Evolutionary conservation across 768 basidiomycete species (phyloP).

Genomic region (Lentinula aciculospora): DNA sequence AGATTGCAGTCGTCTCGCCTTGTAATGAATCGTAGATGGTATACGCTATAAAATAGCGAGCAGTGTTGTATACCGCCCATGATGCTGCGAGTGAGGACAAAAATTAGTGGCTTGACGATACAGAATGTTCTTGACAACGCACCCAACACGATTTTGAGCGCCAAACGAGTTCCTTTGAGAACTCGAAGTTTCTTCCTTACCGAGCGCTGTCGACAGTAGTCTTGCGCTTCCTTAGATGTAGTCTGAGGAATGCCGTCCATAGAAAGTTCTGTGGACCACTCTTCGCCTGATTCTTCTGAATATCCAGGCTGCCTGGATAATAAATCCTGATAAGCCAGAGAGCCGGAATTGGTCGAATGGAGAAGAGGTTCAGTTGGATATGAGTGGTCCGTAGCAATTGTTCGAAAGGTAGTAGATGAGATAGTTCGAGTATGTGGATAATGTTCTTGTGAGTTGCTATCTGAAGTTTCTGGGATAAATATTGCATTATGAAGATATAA

Average conservation of each 20-base stretch:
- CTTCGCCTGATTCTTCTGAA: slow-evolving; percentile 18
- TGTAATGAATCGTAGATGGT: slow-evolving; percentile 29
- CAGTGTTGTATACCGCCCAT: slow-evolving; percentile 58
- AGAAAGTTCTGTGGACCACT: slow-evolving; percentile 23
- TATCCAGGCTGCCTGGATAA: slow-evolving; percentile 23
- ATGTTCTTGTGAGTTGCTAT: not conserved
- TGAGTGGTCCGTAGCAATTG: slow-evolving; percentile 31
- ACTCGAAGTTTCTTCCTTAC: slow-evolving; percentile 22
- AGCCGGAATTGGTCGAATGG: slow-evolving; percentile 12
- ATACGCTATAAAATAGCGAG: slow-evolving; percentile 64
- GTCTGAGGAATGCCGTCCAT: slow-evolving; percentile 21
- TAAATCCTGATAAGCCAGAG: slow-evolving; percentile 24
- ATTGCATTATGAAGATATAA: slow-evolving; percentile 11
- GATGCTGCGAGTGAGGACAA: slow-evolving; percentile 26
- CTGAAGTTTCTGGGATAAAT: slow-evolving; percentile 3
- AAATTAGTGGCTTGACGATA: not conserved
- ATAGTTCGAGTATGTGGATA: slow-evolving; percentile 16
- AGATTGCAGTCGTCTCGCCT: slow-evolving; percentile 39
- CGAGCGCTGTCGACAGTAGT: slow-evolving; percentile 17
- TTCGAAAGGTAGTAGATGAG: slow-evolving; percentile 31
- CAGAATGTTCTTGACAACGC: slow-evolving; percentile 13
- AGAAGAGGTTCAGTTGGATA: slow-evolving; percentile 41
- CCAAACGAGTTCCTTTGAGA: slow-evolving; percentile 21
- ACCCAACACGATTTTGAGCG: slow-evolving; percentile 33
- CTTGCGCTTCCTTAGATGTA: slow-evolving; percentile 22